Base-by-base conservation (phyloP, 805 yeast species). In the Lipomyces mesembrius region DNA sequence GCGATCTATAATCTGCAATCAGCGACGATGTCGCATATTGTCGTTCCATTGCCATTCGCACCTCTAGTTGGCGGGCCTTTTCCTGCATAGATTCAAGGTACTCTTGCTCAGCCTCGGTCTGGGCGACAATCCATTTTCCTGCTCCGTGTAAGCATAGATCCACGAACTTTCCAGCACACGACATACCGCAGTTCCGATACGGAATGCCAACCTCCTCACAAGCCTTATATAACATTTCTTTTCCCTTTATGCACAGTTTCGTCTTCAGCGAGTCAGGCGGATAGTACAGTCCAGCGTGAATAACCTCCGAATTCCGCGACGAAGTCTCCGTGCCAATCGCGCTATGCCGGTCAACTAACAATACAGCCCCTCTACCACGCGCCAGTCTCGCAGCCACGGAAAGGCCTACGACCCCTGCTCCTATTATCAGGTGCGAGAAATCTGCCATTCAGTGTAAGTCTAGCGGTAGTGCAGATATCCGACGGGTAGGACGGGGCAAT, bases 291-390 rank as follows among this genome's bases (percentile, higher is more conserved):
- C 97, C 97, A 0, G 97, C 97, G 78, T 92, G 98, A 29, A 92
- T 88, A 32, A 93, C 98, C 74, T 93, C 98, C 1, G 96, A 90
- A 79, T 92, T 92, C 61, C 97, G 81, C n/a, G 94, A 84, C 5
- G 96, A 88, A 0, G 97, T 91, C 73, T 92, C 97, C 71, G 84
- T 83, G 1, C 97, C 97, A 59, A 86, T 75, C 46, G 81, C 80
- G 0, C 78, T 76, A 75, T 92, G 86, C 73, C 89, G 86, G 72
- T 92, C 98, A 1, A 92, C 76, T 9, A 93, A 75, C 0, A 90
- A 76, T 0, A 92, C 92, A 3, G 78, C 79, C 4, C 81, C 76
- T n/a, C 81, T 69, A 2, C 77, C 73, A 60, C 80, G 77, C 54
- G 86, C 79, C 39, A 92, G 79, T 70, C 89, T 88, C 0, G 94